A percentile compares a stretch with the other conserved stretches of the same genome.
These are phyloP conservation scores for Syzygium aqueum DNA, from an alignment of 345 rosid genomes.

Conservation along the genomic window DNA sequence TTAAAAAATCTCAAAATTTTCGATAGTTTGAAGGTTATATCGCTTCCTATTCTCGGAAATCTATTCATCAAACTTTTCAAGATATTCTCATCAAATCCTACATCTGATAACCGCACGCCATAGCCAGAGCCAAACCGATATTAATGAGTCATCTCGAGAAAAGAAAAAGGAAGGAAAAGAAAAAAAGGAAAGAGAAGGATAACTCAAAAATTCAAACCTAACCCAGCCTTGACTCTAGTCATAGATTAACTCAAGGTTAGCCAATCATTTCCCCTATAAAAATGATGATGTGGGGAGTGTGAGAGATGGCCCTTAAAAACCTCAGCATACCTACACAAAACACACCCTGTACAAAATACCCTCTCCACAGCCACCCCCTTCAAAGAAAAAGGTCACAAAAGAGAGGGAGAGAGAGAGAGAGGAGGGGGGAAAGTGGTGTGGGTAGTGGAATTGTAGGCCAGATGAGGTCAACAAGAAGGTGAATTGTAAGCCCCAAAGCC, in stretches of 20 bases:
- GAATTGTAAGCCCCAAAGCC: background rate
- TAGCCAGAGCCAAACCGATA: background rate
- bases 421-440: background rate
- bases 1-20: background rate
- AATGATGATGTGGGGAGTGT: background rate
- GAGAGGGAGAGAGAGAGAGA: background rate
- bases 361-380: background rate
- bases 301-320: background rate
- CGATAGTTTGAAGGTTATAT: background rate
- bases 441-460: background rate
- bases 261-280: background rate
- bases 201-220: background rate
- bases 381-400: background rate
- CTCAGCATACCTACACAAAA: background rate
- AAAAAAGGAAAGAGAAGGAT: background rate
- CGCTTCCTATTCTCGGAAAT: background rate
- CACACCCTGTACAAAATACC: background rate
- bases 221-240: background rate
- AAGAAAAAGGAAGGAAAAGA: background rate
- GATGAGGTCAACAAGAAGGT: background rate
- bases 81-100: background rate
- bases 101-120: fast-evolving
- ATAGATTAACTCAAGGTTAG: background rate
- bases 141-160: fast-evolving
- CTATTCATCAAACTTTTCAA: background rate